Evolutionary conservation across 345 rosid species (phyloP).

Genomic region (Anacardium occidentale): DNA sequence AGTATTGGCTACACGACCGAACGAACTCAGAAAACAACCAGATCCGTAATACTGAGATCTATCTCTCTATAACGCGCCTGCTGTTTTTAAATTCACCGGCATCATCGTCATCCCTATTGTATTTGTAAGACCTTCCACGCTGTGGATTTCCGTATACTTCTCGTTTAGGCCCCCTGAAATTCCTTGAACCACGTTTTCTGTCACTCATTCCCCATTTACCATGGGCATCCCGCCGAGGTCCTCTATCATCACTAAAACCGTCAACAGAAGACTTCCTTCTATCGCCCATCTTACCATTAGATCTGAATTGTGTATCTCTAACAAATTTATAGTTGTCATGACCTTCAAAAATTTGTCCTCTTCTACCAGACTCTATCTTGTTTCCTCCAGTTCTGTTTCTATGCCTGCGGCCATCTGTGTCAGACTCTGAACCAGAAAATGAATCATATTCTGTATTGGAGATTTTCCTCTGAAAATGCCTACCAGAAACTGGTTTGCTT

Average conservation of each 20-base stretch:
- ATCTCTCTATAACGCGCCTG: conserved; percentile 59
- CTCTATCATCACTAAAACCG: conserved; percentile 27
- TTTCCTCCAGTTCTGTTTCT: conserved; percentile 28
- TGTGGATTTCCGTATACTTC: conserved; percentile 19
- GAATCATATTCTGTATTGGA: conserved; percentile 33
- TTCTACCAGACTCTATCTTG: conserved; percentile 27
- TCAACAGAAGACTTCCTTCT: conserved; percentile 30
- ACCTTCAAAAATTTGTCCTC: conserved; percentile 34
- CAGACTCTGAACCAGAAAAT: conserved; percentile 49
- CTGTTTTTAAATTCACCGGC: conserved; percentile 46
- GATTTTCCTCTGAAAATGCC: conserved; percentile 35
- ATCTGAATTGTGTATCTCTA: conserved; percentile 21
- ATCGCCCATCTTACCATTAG: conserved; percentile 33
- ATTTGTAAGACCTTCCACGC: conserved; percentile 23
- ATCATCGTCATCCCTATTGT: conserved; percentile 16
- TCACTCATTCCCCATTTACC: conserved; percentile 19
- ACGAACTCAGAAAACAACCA: neutral
- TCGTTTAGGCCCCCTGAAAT: conserved; percentile 17
- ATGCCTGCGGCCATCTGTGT: conserved; percentile 27
- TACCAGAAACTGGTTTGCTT: conserved; percentile 22
- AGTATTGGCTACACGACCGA: neutral
- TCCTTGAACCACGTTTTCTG: conserved; percentile 18
- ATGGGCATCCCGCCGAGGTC: conserved; percentile 23
- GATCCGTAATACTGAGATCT: neutral
- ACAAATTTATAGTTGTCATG: conserved; percentile 25